These are phyloP conservation scores for Cicer pinnatifidum DNA, from an alignment of 306 rosid species.

Conservation along the genomic window DNA sequence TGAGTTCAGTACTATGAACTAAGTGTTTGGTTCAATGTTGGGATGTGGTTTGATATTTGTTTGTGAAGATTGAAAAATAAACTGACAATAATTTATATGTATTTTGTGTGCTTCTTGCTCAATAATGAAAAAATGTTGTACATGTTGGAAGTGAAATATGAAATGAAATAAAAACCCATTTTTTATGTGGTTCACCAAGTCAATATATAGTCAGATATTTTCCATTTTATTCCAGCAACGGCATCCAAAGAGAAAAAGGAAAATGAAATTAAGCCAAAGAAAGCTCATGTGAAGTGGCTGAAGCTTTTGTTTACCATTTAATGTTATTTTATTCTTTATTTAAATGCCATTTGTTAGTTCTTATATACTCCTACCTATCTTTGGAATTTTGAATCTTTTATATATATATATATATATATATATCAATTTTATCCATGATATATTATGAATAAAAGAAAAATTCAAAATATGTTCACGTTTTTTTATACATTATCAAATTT, in stretches of 20 bases:
- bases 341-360: too few species aligned
- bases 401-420: too few species aligned
- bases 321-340: too few species aligned
- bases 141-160: conserved; percentile 46
- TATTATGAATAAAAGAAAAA: too few species aligned
- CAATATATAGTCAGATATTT: background rate
- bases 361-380: too few species aligned
- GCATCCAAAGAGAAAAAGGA: background rate
- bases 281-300: too few species aligned
- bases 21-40: conserved; percentile 48
- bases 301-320: too few species aligned
- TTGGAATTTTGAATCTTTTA: too few species aligned
- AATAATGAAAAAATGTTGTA: conserved; percentile 43
- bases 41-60: conserved; percentile 53
- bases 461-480: too few species aligned
- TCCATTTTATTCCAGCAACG: background rate
- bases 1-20: conserved; percentile 49
- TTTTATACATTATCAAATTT: too few species aligned
- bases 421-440: too few species aligned
- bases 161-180: conserved; percentile 40
- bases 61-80: conserved; percentile 50
- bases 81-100: conserved; percentile 37
- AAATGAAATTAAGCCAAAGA: background rate
- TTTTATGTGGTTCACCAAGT: conserved; percentile 34
- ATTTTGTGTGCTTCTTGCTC: conserved; percentile 43